Base-by-base conservation (phyloP, 148 eudicot genomes). In the Chenopodium album region DNA sequence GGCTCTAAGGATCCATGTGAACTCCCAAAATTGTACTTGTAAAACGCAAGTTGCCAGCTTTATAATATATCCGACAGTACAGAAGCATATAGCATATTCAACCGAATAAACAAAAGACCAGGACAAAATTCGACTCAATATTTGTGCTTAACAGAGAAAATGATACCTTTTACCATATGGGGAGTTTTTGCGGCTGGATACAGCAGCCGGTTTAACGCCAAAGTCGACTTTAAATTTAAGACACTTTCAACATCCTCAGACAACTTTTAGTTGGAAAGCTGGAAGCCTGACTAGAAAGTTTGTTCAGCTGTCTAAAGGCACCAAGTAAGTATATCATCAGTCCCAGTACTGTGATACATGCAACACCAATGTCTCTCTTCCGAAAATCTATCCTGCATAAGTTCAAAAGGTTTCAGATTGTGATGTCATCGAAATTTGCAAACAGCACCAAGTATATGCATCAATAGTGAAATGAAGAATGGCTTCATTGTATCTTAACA, bases 141-240 rank as follows among this genome's bases (percentile, higher is more conserved):
- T 70, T 23, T 32, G 29, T 54, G 72, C 77, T 69, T 71, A 9
- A 11, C 62, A 44, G 34, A 13, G 20, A 60, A 60, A 50, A 66
- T 60, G 17, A 71, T 12, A 13, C 71, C 71, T 67, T 41, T 83
- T 29, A 48, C 34, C 52, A 66, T 59, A 50, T 73, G 56, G 47
- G 75, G 41, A 52, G 31, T 44, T 69, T 84, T 75, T 84, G 83
- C 83, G 72, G 80, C 86, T 76, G 68, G 46, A 80, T 60, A 76
- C 77, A 79, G 54, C 63, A 56, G 54, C 44, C 74, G 60, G 54
- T 76, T 76, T 52, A 47, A 68, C 67, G 16, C 47, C 80, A 48
- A 67, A 69, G 48, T 54, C 68, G 59, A 47, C 54, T 10, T 29
- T 32, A 4, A 65, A 83, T 65, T 34, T 29, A 68, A 69, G 52